A percentile compares a stretch with the other conserved stretches of the same genome.
phyloP scores from a whole-genome alignment of 495 filamentous ascomycete genomes.

The Eremomyces bilateralis region DNA sequence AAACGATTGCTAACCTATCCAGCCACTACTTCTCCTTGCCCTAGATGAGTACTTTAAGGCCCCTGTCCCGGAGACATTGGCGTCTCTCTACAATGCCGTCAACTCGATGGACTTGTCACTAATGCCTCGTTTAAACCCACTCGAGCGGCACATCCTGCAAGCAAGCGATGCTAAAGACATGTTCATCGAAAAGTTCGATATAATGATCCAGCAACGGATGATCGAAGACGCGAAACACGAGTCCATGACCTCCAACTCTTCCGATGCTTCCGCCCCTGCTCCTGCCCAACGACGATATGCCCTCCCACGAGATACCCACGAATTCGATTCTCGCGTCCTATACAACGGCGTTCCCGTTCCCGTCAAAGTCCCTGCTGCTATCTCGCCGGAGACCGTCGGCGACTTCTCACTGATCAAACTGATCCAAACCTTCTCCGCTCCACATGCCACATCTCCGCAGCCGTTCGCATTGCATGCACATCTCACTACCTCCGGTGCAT shows the following conservation, averaged over 20 bases:
- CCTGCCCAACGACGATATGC: slow-evolving; percentile 26
- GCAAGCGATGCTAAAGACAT: slow-evolving; percentile 84
- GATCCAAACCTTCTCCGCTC: slow-evolving; percentile 73
- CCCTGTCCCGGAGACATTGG: slow-evolving; percentile 73
- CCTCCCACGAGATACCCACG: slow-evolving; percentile 82
- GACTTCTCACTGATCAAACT: slow-evolving; percentile 96
- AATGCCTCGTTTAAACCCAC: slow-evolving; percentile 65
- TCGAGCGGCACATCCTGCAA: slow-evolving; percentile 74
- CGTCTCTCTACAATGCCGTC: slow-evolving; percentile 71
- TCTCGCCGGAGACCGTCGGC: slow-evolving; percentile 88
- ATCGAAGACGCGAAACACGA: slow-evolving; percentile 23
- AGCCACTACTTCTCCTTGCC: slow-evolving; percentile 86
- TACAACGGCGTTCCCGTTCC: slow-evolving; percentile 92
- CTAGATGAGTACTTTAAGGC: slow-evolving; percentile 95
- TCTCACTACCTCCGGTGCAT: slow-evolving; percentile 72
- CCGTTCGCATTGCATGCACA: slow-evolving; percentile 76
- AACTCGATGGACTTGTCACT: slow-evolving; percentile 93
- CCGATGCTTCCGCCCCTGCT: slow-evolving; percentile 15
- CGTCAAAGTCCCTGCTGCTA: slow-evolving; percentile 80
- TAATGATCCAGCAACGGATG: slow-evolving; percentile 58
- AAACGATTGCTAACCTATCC: no score
- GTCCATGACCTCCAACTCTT: slow-evolving; percentile 6
- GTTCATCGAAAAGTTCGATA: slow-evolving; percentile 93
- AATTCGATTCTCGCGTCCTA: slow-evolving; percentile 83
- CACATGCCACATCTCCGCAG: slow-evolving; percentile 62